Base-by-base conservation (phyloP, 805 yeast species). In the Priceomyces medius region DNA sequence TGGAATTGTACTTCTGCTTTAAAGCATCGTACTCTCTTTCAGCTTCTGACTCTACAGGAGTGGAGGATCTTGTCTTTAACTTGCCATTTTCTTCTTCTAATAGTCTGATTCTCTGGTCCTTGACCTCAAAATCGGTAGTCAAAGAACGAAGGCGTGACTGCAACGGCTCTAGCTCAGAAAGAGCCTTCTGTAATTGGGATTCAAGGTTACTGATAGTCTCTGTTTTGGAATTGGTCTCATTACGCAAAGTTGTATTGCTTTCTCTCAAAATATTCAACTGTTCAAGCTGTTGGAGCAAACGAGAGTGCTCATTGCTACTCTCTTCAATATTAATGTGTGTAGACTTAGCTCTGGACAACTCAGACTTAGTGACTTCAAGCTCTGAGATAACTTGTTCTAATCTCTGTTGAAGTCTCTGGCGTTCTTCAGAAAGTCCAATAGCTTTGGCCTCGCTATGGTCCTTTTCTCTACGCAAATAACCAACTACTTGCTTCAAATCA, bases 401-500 rank as follows among this genome's bases (percentile, higher is more conserved):
- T 28, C 73, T 72, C 44, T 77, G 78, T 46, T 77, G 73, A 20
- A 81, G 61, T 28, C 77, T 66, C 27, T 66, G 69, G 42, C 74
- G 73, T 50, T 85, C 93, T 43, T 80, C 77, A 8, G 63, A 56
- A 17, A 59, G 47, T 7, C 50, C 45, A 1, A 46, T 16, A 3
- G 53, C 64, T 50, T 81, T 85, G 7, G 80, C 74, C 36, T 80
- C 83, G 1, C 81, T 71, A 3, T 82, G 68, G 47, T 88, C 95
- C 53, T 83, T 85, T 49, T 87, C 95, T 46, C 83, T 79, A 35
- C 90, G 81, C 43, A 88, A 65, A 51, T 76, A 81, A 1, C 72
- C 56, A 26, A 88, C 64, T 20, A 88, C 73, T 47, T 82, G 81
- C 38, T 60, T 60, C 36, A 65, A 44, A 21, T 63, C 68, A n/a